Evolutionary conservation across 176 grass and related monocot genomes (phyloP).

Genomic region (Pontederia crassipes): DNA sequence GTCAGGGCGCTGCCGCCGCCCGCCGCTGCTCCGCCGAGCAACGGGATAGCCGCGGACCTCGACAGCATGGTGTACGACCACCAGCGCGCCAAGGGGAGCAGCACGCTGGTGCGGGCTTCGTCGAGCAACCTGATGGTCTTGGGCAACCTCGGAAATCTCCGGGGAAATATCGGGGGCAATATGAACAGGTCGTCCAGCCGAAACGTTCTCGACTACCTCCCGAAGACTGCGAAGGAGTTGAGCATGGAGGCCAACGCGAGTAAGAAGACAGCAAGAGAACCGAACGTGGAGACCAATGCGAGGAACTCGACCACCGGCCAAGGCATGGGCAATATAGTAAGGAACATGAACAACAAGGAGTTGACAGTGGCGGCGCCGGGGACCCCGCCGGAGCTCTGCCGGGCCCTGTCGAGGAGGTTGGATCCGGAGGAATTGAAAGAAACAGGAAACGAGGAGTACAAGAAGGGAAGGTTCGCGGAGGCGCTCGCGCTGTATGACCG

Average conservation of each 20-base stretch:
- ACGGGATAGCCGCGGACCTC: slow-evolving; percentile 4
- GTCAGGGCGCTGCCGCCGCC: neutral
- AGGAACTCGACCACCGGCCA: neutral
- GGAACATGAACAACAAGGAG: neutral
- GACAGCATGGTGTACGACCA: slow-evolving; percentile 6
- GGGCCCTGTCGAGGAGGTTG: neutral
- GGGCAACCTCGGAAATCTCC: slow-evolving; percentile 6
- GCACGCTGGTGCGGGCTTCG: slow-evolving; percentile 4
- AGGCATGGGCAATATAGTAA: neutral
- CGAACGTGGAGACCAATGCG: neutral
- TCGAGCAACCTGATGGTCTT: slow-evolving; percentile 13
- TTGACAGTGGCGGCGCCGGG: neutral
- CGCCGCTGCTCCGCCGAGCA: neutral
- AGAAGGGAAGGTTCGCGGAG: slow-evolving; percentile 6
- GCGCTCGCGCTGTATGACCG: slow-evolving; percentile 4
- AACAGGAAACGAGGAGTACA: slow-evolving; percentile 15
- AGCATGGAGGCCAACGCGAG: neutral
- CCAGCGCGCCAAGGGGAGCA: neutral
- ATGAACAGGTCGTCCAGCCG: neutral
- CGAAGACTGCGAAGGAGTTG: neutral
- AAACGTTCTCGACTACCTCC: neutral
- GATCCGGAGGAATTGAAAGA: slow-evolving; percentile 13
- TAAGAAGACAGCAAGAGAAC: neutral
- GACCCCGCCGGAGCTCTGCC: neutral
- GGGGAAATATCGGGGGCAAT: neutral